Evolutionary conservation across 306 rosid species (phyloP).

Genomic region (Quercus bicolor): DNA sequence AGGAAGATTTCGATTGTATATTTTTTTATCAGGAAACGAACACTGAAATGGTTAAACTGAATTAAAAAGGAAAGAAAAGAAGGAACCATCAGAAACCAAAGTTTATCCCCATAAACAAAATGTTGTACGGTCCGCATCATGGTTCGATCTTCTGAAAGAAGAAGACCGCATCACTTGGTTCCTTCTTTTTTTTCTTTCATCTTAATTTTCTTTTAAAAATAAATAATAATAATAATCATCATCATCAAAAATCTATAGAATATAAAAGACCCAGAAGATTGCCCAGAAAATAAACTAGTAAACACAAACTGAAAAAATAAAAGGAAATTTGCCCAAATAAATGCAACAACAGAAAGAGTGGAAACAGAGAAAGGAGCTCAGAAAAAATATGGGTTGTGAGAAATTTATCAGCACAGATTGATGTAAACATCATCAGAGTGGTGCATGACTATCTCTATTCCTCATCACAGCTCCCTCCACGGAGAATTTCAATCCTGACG

Average conservation of each 20-base stretch:
- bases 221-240: no score
- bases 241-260: background rate
- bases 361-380: slow-evolving; percentile 2
- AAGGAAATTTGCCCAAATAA: background rate
- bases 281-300: background rate
- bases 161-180: slow-evolving; percentile 69
- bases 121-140: slow-evolving; percentile 97
- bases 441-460: slow-evolving; percentile 78
- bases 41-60: no score
- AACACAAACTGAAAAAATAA: no score
- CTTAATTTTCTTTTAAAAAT: background rate
- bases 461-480: slow-evolving; percentile 60
- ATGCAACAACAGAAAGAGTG: background rate
- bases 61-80: background rate
- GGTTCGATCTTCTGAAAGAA: slow-evolving; percentile 33
- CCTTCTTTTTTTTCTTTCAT: background rate
- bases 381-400: slow-evolving; percentile 56
- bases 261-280: background rate
- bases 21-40: no score
- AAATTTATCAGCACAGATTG: slow-evolving; percentile 65
- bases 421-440: slow-evolving; percentile 63
- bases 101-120: slow-evolving; percentile 63
- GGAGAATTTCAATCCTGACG: background rate
- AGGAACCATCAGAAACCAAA: slow-evolving; percentile 87
- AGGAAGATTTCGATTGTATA: no score